phyloP scores from a whole-genome alignment of 495 filamentous ascomycete species.

The Penicillium bovifimosum region DNA sequence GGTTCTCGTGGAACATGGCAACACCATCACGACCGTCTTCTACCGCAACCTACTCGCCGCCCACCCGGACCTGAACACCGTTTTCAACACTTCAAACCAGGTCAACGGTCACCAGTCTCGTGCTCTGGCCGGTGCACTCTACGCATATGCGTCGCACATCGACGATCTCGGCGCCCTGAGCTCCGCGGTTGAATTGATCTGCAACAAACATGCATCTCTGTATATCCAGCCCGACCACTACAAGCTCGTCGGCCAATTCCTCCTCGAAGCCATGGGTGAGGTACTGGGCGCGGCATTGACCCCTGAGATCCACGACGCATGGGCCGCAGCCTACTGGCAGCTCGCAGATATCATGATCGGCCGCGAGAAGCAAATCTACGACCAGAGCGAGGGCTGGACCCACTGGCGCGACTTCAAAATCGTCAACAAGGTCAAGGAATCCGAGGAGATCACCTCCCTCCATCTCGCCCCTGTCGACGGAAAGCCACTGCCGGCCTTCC shows the following conservation, averaged over 20 bases:
- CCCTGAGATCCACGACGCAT: slow-evolving; percentile 60
- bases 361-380: slow-evolving; percentile 56
- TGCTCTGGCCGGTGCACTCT: slow-evolving; percentile 61
- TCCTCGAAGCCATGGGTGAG: slow-evolving; percentile 61
- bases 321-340: slow-evolving; percentile 65
- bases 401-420: slow-evolving; percentile 65
- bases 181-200: slow-evolving; percentile 64
- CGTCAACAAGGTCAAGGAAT: slow-evolving; percentile 55
- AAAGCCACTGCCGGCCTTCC: slow-evolving; percentile 52
- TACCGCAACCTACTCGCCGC: slow-evolving; percentile 62
- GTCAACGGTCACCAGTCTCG: slow-evolving; percentile 56
- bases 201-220: slow-evolving; percentile 69
- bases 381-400: slow-evolving; percentile 50
- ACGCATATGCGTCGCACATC: slow-evolving; percentile 66
- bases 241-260: slow-evolving; percentile 59
- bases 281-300: slow-evolving; percentile 65
- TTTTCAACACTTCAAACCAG: slow-evolving; percentile 67
- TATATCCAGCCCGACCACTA: slow-evolving; percentile 65
- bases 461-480: slow-evolving; percentile 63
- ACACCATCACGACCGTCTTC: slow-evolving; percentile 59
- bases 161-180: slow-evolving; percentile 59
- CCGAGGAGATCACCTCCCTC: slow-evolving; percentile 63
- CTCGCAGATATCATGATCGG: slow-evolving; percentile 66
- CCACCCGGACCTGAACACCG: slow-evolving; percentile 54
- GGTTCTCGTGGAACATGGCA: slow-evolving; percentile 59